A percentile compares a stretch with the other conserved stretches of the same genome.
Evolutionary conservation across 108 stramenopile species (phyloP).

Genomic region (Cyclotella kingstonii): DNA sequence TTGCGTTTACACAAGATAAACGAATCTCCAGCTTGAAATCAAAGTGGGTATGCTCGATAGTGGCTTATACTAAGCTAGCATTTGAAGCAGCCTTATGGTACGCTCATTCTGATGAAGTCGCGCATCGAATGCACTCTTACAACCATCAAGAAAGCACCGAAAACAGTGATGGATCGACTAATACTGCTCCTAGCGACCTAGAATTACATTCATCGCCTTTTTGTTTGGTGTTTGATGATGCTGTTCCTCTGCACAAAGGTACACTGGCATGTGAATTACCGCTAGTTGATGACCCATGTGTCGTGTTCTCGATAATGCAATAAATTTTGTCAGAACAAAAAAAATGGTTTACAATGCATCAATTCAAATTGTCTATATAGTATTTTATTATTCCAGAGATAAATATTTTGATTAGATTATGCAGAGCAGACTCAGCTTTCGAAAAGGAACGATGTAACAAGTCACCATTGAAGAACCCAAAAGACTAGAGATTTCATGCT

Average conservation of each 20-base stretch:
- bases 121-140: slow-evolving; percentile 15
- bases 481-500: too few relatives aligned
- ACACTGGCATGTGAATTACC: slow-evolving; percentile 37
- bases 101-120: slow-evolving; percentile 33
- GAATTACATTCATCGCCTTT: slow-evolving; percentile 17
- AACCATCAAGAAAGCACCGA: background rate
- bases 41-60: slow-evolving; percentile 47
- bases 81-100: slow-evolving; percentile 40
- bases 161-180: background rate
- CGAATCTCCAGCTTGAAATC: slow-evolving; percentile 39
- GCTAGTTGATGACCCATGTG: slow-evolving; percentile 32
- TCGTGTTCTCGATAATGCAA: slow-evolving; percentile 38
- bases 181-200: background rate
- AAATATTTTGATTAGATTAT: too few relatives aligned
- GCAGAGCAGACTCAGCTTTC: too few relatives aligned
- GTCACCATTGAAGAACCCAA: too few relatives aligned
- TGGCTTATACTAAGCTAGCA: slow-evolving; percentile 26
- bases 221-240: slow-evolving; percentile 49
- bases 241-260: slow-evolving; percentile 25
- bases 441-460: too few relatives aligned
- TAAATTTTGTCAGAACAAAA: too few relatives aligned
- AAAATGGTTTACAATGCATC: too few relatives aligned
- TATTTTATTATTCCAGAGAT: too few relatives aligned
- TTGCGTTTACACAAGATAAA: slow-evolving; percentile 33
- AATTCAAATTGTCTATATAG: too few relatives aligned